Evolutionary conservation across 805 yeast species (phyloP).

Genomic region (Pichia pseudocactophila): DNA sequence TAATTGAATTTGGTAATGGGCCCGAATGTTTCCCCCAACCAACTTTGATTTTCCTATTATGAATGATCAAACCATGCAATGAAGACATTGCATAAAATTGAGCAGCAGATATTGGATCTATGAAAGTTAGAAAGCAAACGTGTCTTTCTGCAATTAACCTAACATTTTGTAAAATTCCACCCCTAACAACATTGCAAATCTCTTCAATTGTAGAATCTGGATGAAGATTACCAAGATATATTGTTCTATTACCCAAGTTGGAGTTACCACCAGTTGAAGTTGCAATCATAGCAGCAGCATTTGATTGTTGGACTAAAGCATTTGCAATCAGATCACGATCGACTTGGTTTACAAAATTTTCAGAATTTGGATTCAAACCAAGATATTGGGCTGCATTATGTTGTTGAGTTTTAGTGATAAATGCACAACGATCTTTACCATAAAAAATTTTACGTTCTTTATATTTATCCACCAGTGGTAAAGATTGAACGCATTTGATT

Average conservation of each 20-base stretch:
- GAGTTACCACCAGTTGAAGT: constrained; percentile 90
- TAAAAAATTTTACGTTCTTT: constrained; percentile 72
- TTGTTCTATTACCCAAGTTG: constrained; percentile 88
- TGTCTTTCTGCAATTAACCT: constrained; percentile 76
- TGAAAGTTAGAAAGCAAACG: constrained; percentile 89
- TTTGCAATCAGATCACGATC: constrained; percentile 56
- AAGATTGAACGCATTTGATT: constrained; percentile 70
- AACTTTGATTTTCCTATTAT: constrained; percentile 76
- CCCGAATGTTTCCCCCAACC: constrained; percentile 99
- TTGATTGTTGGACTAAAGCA: constrained; percentile 84
- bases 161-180: constrained; percentile 82
- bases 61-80: constrained; percentile 79
- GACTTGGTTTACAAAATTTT: constrained; percentile 53
- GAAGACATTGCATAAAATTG: constrained; percentile 94
- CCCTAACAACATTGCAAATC: constrained; percentile 91
- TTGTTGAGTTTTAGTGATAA: constrained; percentile 89
- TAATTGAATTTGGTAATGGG: constrained; percentile 76
- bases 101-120: constrained; percentile 96
- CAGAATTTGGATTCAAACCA: constrained; percentile 86
- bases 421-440: constrained; percentile 93
- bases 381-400: constrained; percentile 94
- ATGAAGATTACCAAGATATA: constrained; percentile 83
- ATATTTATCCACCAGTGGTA: constrained; percentile 64
- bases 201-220: constrained; percentile 85
- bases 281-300: constrained; percentile 97